A percentile compares a stretch with the other conserved stretches of the same genome.
These are phyloP conservation scores for Cystobasidium ongulense DNA, from an alignment of 768 basidiomycete species.

Conservation along the genomic window DNA sequence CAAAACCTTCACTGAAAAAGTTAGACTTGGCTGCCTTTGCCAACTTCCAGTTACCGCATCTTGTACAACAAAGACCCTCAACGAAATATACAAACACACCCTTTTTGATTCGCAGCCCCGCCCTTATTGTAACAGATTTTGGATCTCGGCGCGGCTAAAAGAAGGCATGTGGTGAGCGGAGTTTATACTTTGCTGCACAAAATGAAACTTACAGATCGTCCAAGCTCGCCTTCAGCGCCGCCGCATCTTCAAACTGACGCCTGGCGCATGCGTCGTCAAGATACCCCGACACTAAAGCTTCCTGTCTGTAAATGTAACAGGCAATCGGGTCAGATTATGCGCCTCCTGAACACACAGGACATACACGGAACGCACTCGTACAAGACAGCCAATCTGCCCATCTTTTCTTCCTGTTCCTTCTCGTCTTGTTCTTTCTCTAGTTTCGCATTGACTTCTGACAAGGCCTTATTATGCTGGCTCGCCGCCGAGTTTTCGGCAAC, in stretches of 20 bases:
- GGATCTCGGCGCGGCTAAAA: slow-evolving; percentile 4
- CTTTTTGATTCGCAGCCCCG: too few species aligned
- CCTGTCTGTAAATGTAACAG: slow-evolving; percentile 51
- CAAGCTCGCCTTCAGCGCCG: slow-evolving; percentile 68
- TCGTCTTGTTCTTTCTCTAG: not conserved
- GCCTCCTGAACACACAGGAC: too few species aligned
- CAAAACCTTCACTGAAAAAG: too few species aligned
- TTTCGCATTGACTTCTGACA: not conserved
- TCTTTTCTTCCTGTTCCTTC: slow-evolving; percentile 27
- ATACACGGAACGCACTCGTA: slow-evolving; percentile 36
- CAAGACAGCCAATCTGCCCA: slow-evolving; percentile 37
- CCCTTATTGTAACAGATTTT: not conserved
- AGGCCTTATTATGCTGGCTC: not conserved
- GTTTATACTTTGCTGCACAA: slow-evolving; percentile 54
- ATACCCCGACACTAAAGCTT: slow-evolving; percentile 79
- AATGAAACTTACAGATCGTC: slow-evolving; percentile 63
- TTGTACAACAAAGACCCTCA: not conserved
- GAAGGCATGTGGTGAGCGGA: not conserved
- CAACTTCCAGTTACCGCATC: too few species aligned
- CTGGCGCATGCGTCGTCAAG: slow-evolving; percentile 80
- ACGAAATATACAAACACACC: not conserved
- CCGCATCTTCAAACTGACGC: slow-evolving; percentile 91
- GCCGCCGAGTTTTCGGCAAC: not conserved
- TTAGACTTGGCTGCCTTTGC: too few species aligned
- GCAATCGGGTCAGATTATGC: not conserved